Conservation (phyloP, 2,329 filamentous ascomycete species). For the Ramularia endophylla region DNA sequence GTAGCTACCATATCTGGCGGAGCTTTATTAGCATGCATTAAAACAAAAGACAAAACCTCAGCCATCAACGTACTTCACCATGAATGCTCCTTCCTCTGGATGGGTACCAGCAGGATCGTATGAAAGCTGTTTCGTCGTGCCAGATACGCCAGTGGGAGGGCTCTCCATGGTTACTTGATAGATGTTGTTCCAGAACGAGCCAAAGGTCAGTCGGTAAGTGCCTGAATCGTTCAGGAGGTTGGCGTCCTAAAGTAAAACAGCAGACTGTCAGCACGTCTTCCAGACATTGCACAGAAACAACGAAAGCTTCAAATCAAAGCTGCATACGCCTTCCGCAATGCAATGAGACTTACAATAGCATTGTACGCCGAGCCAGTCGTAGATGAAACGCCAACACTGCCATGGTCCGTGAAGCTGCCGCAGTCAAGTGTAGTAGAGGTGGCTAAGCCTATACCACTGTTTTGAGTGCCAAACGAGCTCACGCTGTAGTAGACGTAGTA, state of each 20-base stretch:
- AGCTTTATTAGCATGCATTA: too few relatives aligned
- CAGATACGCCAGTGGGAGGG: constrained; percentile 28
- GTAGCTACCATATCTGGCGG: constrained; percentile 42
- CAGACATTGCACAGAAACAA: too few relatives aligned
- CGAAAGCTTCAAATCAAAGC: too few relatives aligned
- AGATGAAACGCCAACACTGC: constrained; percentile 49
- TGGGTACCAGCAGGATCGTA: constrained; percentile 48
- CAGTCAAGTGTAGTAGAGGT: constrained; percentile 46
- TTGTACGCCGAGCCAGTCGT: constrained; percentile 38
- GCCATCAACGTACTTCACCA: constrained; percentile 41
- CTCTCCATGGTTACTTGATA: constrained; percentile 52
- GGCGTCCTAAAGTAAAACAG: constrained; percentile 32
- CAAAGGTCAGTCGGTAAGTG: constrained; percentile 54
- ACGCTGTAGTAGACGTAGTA: constrained; percentile 65
- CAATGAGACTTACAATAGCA: constrained; percentile 35
- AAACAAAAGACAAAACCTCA: too few relatives aligned
- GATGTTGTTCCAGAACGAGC: constrained; percentile 63
- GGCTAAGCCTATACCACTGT: constrained; percentile 56
- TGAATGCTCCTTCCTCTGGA: constrained; percentile 52
- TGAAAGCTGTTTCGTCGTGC: constrained; percentile 43
- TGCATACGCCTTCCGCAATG: too few relatives aligned
- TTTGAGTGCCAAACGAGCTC: constrained; percentile 55
- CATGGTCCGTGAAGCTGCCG: constrained; percentile 56
- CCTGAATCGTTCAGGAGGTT: constrained; percentile 38
- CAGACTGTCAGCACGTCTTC: too few relatives aligned